phyloP scores from a whole-genome alignment of 2,329 filamentous ascomycete genomes.

The Botrytis cinerea region DNA sequence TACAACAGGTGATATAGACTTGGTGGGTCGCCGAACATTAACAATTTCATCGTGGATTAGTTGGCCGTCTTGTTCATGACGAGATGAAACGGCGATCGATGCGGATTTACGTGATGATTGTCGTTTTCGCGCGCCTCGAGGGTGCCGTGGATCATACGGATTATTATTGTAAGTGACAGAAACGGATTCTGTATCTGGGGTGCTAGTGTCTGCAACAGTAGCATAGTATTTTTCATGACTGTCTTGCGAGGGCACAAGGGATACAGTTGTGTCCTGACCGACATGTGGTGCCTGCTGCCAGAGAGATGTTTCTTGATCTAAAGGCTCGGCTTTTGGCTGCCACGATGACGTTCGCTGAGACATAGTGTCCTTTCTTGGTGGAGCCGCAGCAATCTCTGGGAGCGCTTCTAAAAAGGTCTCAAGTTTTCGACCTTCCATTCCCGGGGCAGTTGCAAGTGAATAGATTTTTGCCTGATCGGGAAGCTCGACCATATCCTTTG shows the following conservation, averaged over 20 bases:
- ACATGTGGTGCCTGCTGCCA: constrained; percentile 19
- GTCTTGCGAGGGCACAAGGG: constrained; percentile 38
- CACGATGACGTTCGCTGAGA: not conserved
- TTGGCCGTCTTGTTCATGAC: not conserved
- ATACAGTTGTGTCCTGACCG: constrained; percentile 25
- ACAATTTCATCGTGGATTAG: not conserved
- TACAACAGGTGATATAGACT: not conserved
- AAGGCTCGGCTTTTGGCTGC: constrained; percentile 16
- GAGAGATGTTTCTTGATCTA: not conserved
- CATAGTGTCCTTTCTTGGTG: constrained; percentile 2
- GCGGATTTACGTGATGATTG: constrained; percentile 4
- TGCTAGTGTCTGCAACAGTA: constrained; percentile 23
- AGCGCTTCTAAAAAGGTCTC: constrained; percentile 54
- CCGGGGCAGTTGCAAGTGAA: constrained; percentile 51
- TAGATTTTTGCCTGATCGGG: constrained; percentile 53
- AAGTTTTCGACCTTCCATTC: constrained; percentile 59
- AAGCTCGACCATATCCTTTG: constrained; percentile 60
- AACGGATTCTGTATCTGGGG: constrained; percentile 25
- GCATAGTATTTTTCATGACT: constrained; percentile 41
- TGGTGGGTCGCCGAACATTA: not conserved
- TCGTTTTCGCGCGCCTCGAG: constrained; percentile 29
- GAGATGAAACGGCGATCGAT: constrained; percentile 3
- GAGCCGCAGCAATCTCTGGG: constrained; percentile 45
- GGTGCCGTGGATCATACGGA: constrained; percentile 36
- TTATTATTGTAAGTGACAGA: constrained; percentile 30